phyloP scores from a whole-genome alignment of 352 stramenopile genomes.

The Phytophthora fragariae region DNA sequence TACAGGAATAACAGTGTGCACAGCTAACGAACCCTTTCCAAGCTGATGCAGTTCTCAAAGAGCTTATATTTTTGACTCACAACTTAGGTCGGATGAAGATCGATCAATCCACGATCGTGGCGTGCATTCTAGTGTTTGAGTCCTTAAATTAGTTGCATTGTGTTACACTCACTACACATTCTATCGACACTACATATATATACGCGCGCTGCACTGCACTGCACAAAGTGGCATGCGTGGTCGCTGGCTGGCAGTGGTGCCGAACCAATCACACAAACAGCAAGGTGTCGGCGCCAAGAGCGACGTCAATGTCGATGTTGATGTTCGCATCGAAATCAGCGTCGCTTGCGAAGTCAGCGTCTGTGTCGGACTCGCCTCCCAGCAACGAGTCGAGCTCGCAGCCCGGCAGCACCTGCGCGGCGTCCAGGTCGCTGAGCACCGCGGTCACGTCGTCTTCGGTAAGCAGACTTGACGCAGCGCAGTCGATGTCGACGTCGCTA shows the following conservation, averaged over 20 bases:
- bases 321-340: not conserved
- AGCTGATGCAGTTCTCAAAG: no score
- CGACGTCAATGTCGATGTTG: not conserved
- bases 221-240: not conserved
- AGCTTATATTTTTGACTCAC: no score
- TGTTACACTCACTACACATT: not conserved
- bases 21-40: no score
- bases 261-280: not conserved
- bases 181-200: not conserved
- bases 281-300: conserved; percentile 1
- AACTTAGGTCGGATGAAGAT: no score
- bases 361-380: not conserved
- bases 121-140: not conserved
- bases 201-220: not conserved
- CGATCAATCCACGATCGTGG: not conserved
- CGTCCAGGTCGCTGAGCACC: conserved; percentile 6
- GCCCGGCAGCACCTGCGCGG: not conserved
- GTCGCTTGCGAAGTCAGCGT: not conserved
- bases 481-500: not conserved
- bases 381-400: conserved; percentile 26
- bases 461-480: not conserved
- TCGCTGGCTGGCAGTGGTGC: not conserved
- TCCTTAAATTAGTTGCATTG: not conserved
- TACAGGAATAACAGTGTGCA: no score
- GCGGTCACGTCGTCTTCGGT: conserved; percentile 20